Base-by-base conservation (phyloP, 2,329 filamentous ascomycete genomes). In the Fusarium chuoi region DNA sequence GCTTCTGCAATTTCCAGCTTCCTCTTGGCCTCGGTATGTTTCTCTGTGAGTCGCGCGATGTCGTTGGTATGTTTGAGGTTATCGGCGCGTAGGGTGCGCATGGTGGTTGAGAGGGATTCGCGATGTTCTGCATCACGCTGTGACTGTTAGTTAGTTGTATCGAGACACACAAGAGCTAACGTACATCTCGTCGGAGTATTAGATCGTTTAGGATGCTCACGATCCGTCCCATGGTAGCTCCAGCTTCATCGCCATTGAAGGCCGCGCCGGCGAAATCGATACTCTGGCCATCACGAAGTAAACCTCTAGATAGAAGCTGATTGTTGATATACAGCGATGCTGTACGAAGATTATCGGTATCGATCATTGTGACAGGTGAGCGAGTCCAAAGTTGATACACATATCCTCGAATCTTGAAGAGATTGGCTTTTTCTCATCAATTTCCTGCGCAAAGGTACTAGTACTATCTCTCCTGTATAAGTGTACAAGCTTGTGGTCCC, bases 121-220 rank as follows among this genome's bases (percentile, higher is more conserved):
- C 94, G 92, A 81, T 97, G 93, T 73, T 96, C 93, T 71, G 95
- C 93, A 83, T 98, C 96, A 81, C 94, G 93, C 93, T 97, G 82
- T 52, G 41, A 11, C 22, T 26, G 60, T 76, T 65, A 80, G 60
- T 76, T 65, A 80, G 78, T 67, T 44, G 36, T n/a, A 35, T 24
- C 22, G 36, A 45, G 24, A 56, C 10, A 26, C 26, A 33, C 45
- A 35, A 24, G n/a, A 39, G 41, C 17, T 28, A 4, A 70, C 81
- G 51, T 86, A 97, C 94, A 82, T 99, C 96, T 86, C 95, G 90
- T 75, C 95, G 90, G 68, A 98, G 82, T 67, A 99, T 94, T 76
- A 99, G 84, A 80, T 99, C 96, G 82, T 99, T 98, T 55, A 99
- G 91, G 30, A 99, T 88, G 80, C 96, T 93, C 84, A 99, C 98